phyloP scores from a whole-genome alignment of 768 basidiomycete genomes.

The Sarcomyxa edulis region DNA sequence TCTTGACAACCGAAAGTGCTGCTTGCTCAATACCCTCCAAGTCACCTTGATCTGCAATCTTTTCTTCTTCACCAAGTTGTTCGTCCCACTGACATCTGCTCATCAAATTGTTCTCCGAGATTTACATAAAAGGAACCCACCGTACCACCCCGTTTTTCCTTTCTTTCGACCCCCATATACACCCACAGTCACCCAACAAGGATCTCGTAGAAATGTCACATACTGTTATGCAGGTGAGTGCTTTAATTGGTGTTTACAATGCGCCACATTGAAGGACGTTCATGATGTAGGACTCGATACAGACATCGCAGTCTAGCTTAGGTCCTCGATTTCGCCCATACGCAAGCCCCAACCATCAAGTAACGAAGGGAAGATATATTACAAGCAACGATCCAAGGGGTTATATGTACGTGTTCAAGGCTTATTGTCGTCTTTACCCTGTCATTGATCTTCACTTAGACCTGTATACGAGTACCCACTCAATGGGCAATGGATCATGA shows the following conservation, averaged over 20 bases:
- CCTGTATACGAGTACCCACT: conserved; percentile 89
- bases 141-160: no score
- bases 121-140: no score
- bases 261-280: no score
- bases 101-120: no score
- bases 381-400: conserved; percentile 86
- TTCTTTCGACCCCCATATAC: no score
- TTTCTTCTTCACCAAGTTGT: no score
- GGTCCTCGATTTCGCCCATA: conserved; percentile 59
- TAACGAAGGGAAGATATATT: conserved; percentile 83
- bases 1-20: conserved; percentile 24
- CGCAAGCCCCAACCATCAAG: conserved; percentile 72
- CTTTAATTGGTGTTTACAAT: no score
- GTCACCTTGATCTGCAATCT: no score
- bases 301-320: conserved; percentile 30
- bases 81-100: no score
- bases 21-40: conserved; percentile 15
- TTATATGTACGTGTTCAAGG: conserved; percentile 66
- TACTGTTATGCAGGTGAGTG: no score
- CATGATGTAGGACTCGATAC: conserved; percentile 34
- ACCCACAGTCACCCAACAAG: no score
- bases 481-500: conserved; percentile 92
- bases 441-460: conserved; percentile 25
- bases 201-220: no score
- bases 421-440: conserved; percentile 14